Base-by-base conservation (phyloP, 345 rosid genomes). In the Noccaea caerulescens region DNA sequence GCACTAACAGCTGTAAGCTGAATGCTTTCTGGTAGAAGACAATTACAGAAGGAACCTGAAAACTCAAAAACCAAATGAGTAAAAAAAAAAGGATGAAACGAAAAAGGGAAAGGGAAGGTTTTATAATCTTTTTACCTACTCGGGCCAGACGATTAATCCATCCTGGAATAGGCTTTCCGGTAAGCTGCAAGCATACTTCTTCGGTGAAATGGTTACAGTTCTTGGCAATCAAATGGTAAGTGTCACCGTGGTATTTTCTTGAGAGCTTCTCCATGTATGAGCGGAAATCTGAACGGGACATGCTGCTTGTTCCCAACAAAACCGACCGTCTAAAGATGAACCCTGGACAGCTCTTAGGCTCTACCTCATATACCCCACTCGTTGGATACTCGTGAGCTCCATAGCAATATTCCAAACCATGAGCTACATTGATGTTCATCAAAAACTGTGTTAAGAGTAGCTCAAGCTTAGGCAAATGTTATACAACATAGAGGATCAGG, bases 161-260 rank as follows among this genome's bases (percentile, higher is more conserved):
- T 79, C 96, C 96, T 12, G 99, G 99, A 69, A 91, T 87, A 54
- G 86, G 80, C 82, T 88, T 89, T 71, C 99, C 96, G 3, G 90
- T 88, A 44, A 94, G 80, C 75, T 61, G 85, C 79, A 53, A 32
- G 70, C 90, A 83, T 20, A 88, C 93, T 64, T 94, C 96, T 66
- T 89, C 85, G 0, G 96, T 83, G 71, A 94, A 94, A 85, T 91
- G 99, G 79, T 94, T 94, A 84, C 99, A 94, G 65, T 94, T 94
- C 86, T 94, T 94, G 70, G 95, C 89, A 76, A 94, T 91, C 88
- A 94, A 84, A 87, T 87, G 97, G 72, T 94, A 94, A 4, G 89
- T 80, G 60, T 94, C 95, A 38, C 99, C 97, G 38, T 84, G 92
- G 72, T 85, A 94, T 46, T 82, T 84, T 59, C 82, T 70, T 27